Base-by-base conservation (phyloP, 75 land plant genomes). In the Azolla pinnata region DNA sequence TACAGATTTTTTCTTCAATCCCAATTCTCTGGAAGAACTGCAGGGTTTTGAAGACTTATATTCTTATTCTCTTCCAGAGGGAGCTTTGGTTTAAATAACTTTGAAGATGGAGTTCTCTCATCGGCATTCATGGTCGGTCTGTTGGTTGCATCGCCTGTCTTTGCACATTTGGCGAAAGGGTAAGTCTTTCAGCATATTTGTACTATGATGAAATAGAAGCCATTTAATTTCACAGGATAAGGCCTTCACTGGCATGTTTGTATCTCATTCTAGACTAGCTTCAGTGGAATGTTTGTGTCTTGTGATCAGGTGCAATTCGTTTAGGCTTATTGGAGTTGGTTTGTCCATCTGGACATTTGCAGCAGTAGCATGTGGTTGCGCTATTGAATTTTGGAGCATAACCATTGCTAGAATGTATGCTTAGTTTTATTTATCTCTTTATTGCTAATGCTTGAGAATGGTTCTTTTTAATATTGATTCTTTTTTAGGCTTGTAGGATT, bases 81-180 rank as follows among this genome's bases (percentile, higher is more conserved):
- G 5, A 83, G 79, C 23, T 95, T 95, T 65, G 65, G 79, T 60
- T 54, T 95, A 68, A 77, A 52, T 50, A 67, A 95, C 56, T 95
- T 95, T 64, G 64, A 95, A 70, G 99, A 95, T 83, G 99, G 99
- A 14, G 56, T 90, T 42, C 55, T 95, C 33, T 83, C 99, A 14
- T 95, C 99, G 58, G 96, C 99, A 10, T 95, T 95, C 33, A 90
- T 95, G 99, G 88, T 89, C 70, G 99, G 99, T 56, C 88, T 95
- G 24, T 59, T 95, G 31, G 59, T 83, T 34, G 77, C 91, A 56
- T 95, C 96, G 23, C 99, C 99, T 26, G 76, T 89, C 56, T 95
- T 95, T 83, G 99, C 99, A 25, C 68, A 89, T 20, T 71, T 84
- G 29, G 82, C 97, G 57, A 90, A 84, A 67, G 79, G 66, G 91